Evolutionary conservation across 768 basidiomycete species (phyloP).

Genomic region (Postia placenta): DNA sequence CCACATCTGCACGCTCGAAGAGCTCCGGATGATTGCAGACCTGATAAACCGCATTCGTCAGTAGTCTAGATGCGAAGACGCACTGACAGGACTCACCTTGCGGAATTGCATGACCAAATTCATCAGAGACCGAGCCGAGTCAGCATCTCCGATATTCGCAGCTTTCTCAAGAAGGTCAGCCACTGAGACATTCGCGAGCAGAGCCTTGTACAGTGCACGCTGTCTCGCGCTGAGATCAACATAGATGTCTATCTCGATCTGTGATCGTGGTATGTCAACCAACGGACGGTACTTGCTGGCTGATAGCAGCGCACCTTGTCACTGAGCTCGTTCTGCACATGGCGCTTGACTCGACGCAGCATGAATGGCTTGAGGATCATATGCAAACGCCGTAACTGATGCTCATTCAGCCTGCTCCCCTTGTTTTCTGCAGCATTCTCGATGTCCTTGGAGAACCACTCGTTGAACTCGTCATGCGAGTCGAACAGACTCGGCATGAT

Average conservation of each 20-base stretch:
- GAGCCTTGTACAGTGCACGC: slow-evolving; percentile 79
- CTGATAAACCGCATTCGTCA: slow-evolving; percentile 33
- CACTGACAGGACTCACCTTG: slow-evolving; percentile 48
- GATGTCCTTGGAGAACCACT: slow-evolving; percentile 99
- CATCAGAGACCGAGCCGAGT: slow-evolving; percentile 92
- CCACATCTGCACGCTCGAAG: slow-evolving; percentile 94
- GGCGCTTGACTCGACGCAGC: slow-evolving; percentile 92
- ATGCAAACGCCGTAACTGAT: slow-evolving; percentile 90
- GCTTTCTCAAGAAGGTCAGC: slow-evolving; percentile 92
- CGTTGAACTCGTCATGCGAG: slow-evolving; percentile 98
- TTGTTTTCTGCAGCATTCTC: slow-evolving; percentile 93
- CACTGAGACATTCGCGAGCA: slow-evolving; percentile 91
- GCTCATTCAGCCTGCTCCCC: slow-evolving; percentile 86
- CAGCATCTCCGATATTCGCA: slow-evolving; percentile 82
- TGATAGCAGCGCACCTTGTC: slow-evolving; percentile 71
- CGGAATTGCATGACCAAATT: slow-evolving; percentile 99
- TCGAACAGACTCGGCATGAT: slow-evolving; percentile 99
- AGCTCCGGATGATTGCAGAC: slow-evolving; percentile 98
- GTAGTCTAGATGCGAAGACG: not conserved
- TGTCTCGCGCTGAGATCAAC: slow-evolving; percentile 94
- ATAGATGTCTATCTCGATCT: slow-evolving; percentile 96
- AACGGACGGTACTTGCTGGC: not conserved
- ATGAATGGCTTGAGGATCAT: slow-evolving; percentile 99
- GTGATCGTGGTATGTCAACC: not conserved
- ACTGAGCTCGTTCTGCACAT: slow-evolving; percentile 99